Conservation (phyloP, 495 filamentous ascomycete genomes). For the Staphylotrichum longicolle region DNA sequence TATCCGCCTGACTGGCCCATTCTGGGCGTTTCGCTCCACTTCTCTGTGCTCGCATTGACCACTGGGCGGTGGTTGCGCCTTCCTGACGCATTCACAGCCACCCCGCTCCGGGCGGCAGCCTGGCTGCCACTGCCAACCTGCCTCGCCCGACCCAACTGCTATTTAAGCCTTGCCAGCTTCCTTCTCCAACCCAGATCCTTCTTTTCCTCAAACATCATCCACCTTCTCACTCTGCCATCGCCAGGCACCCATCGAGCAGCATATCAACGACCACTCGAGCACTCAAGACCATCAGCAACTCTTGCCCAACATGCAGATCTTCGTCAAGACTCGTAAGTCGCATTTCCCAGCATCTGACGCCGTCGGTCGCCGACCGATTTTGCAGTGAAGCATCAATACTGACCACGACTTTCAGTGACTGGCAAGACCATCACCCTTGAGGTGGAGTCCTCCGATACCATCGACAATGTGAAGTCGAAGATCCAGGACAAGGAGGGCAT, state of each 20-base stretch:
- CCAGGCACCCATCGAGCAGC: conserved; percentile 6
- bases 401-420: conserved; percentile 59
- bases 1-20: conserved; percentile 29
- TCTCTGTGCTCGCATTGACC: conserved; percentile 28
- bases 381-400: conserved; percentile 19
- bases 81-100: conserved; percentile 35
- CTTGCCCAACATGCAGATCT: conserved; percentile 79
- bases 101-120: conserved; percentile 33
- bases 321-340: conserved; percentile 90
- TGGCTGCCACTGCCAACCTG: conserved; percentile 38
- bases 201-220: conserved; percentile 15
- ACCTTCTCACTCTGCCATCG: conserved; percentile 32
- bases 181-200: conserved; percentile 14
- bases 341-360: conserved; percentile 21
- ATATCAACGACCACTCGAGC: conserved; percentile 20
- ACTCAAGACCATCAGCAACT: conserved; percentile 20
- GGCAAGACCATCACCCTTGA: conserved; percentile 99
- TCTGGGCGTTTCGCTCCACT: conserved; percentile 35
- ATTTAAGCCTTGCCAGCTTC: conserved; percentile 28
- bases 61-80: conserved; percentile 39
- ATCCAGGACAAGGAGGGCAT: conserved; percentile 99
- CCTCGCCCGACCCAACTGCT: conserved; percentile 30
- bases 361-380: conserved; percentile 2
- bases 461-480: conserved; percentile 99
- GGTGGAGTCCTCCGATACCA: conserved; percentile 96